Percentiles rank a stretch among this genome's conserved stretches.
Conservation (phyloP, 805 yeast genomes). For the Clavispora phyllophila region DNA sequence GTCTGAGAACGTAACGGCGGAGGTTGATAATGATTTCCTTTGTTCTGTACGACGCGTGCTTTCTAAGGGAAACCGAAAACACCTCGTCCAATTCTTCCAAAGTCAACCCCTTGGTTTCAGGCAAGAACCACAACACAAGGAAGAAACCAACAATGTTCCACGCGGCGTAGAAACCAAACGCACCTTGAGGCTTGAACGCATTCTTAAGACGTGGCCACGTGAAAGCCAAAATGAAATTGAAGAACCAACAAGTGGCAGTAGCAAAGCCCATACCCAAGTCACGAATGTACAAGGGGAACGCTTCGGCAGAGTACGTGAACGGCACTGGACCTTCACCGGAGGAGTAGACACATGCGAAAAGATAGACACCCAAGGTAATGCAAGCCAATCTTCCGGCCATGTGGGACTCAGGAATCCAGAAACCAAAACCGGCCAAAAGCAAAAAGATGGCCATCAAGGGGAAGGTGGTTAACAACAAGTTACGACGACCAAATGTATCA, state of each 20-base stretch:
- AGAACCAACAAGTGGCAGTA: slow-evolving; percentile 71
- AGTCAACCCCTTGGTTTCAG: slow-evolving; percentile 68
- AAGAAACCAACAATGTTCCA: slow-evolving; percentile 73
- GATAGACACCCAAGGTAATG: slow-evolving; percentile 67
- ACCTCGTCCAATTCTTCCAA: slow-evolving; percentile 75
- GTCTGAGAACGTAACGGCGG: slow-evolving; percentile 41
- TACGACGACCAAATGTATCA: slow-evolving; percentile 72
- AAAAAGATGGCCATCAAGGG: slow-evolving; percentile 60
- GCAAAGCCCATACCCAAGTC: slow-evolving; percentile 79
- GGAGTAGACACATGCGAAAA: slow-evolving; percentile 70
- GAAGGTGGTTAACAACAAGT: slow-evolving; percentile 52
- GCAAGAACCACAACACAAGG: slow-evolving; percentile 64
- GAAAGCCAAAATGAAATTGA: slow-evolving; percentile 63
- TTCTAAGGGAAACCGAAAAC: slow-evolving; percentile 52
- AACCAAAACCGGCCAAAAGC: slow-evolving; percentile 63
- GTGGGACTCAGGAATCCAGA: slow-evolving; percentile 53
- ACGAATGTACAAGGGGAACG: slow-evolving; percentile 72
- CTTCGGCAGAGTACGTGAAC: slow-evolving; percentile 83
- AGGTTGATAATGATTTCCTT: slow-evolving; percentile 34
- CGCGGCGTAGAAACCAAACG: slow-evolving; percentile 84
- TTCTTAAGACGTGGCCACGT: slow-evolving; percentile 73
- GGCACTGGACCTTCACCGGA: slow-evolving; percentile 90
- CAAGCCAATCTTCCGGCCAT: slow-evolving; percentile 57
- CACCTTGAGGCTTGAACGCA: slow-evolving; percentile 75
- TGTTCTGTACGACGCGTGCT: slow-evolving; percentile 46